Percentiles rank a stretch among this genome's conserved stretches.
These are phyloP conservation scores for Phytopythium aichiense DNA, from an alignment of 352 stramenopile genomes.

Conservation along the genomic window DNA sequence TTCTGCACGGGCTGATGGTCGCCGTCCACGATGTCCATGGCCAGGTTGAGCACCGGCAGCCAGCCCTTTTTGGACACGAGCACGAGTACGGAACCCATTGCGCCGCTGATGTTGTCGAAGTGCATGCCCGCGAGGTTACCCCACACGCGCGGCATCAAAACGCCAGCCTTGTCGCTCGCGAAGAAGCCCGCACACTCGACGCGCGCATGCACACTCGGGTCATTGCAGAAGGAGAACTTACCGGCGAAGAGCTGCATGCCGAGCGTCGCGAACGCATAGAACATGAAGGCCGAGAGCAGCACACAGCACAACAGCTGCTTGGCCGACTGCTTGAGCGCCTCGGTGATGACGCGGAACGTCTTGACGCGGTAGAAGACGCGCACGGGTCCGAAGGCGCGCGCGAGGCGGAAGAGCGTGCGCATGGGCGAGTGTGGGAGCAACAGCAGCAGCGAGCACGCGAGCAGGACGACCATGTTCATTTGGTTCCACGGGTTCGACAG, in stretches of 20 bases:
- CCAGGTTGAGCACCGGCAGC: conserved; percentile 76
- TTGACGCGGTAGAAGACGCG: conserved; percentile 85
- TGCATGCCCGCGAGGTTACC: conserved; percentile 70
- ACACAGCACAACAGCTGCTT: conserved; percentile 82
- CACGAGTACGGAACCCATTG: conserved; percentile 76
- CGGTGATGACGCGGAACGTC: conserved; percentile 82
- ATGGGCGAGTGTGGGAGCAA: conserved; percentile 73
- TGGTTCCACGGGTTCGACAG: conserved; percentile 82
- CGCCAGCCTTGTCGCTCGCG: conserved; percentile 31
- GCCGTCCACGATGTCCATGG: conserved; percentile 75
- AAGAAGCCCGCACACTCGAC: conserved; percentile 67
- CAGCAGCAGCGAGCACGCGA: conserved; percentile 69
- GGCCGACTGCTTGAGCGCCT: conserved; percentile 70
- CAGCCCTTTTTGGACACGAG: conserved; percentile 85
- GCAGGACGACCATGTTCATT: conserved; percentile 78
- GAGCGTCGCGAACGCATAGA: conserved; percentile 83
- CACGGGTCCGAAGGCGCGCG: conserved; percentile 74
- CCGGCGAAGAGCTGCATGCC: conserved; percentile 84
- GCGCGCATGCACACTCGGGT: conserved; percentile 41
- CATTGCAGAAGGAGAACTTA: conserved; percentile 79
- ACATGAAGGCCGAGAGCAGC: conserved; percentile 72
- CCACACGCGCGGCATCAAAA: conserved; percentile 77
- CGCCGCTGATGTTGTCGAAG: conserved; percentile 79
- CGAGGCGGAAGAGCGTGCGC: conserved; percentile 69
- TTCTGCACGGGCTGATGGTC: conserved; percentile 67